A percentile compares a stretch with the other conserved stretches of the same genome.
phyloP scores from a whole-genome alignment of 768 basidiomycete genomes.

The Hemileccinum impolitum region DNA sequence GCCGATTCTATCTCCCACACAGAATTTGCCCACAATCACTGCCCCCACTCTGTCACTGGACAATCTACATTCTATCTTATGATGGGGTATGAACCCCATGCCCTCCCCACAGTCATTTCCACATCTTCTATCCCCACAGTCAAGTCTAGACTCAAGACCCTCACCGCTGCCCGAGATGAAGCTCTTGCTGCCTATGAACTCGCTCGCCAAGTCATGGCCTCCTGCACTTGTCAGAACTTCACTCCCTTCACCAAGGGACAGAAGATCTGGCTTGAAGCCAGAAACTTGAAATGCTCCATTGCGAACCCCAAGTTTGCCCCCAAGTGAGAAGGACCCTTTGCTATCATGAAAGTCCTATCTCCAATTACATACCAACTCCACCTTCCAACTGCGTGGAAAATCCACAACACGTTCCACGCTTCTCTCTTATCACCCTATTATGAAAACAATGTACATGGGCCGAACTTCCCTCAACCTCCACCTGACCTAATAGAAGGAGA shows the following conservation, averaged over 20 bases:
- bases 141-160: neutral
- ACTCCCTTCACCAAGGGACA: neutral
- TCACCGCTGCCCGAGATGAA: neutral
- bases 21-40: conserved; percentile 1
- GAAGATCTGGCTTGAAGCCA: conserved; percentile 1
- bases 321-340: neutral
- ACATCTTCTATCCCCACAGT: neutral
- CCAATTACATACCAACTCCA: neutral
- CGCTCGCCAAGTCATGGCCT: neutral
- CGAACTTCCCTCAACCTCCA: neutral
- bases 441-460: neutral
- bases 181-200: neutral
- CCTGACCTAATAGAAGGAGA: neutral
- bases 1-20: neutral
- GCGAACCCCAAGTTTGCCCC: neutral
- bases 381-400: neutral
- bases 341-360: neutral
- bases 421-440: neutral
- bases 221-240: neutral
- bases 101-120: neutral
- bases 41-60: neutral
- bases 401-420: neutral
- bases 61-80: too few species aligned
- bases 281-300: neutral
- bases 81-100: neutral